Base-by-base conservation (phyloP, 2,329 filamentous ascomycete genomes). In the Neofusicoccum sp. region DNA sequence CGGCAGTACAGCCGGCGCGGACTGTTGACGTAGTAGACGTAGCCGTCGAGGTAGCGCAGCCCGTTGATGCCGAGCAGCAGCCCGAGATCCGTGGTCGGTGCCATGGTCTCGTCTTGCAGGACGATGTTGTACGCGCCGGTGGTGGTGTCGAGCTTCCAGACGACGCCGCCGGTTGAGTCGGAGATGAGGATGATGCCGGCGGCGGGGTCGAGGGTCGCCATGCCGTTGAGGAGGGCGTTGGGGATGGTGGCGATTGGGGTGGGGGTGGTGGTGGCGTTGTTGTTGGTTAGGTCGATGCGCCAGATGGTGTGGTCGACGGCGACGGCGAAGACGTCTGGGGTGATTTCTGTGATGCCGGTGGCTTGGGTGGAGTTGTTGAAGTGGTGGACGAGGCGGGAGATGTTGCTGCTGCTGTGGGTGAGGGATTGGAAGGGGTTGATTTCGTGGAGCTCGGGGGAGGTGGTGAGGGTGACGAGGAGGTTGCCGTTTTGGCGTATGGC, bases 401-500 rank as follows among this genome's bases (percentile, higher is more conserved):
- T 54, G 3, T 66, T 64, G n/a, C 36, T 59, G 14, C 50, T 61
- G 37, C 22, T 56, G 34, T 41, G 22, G 22, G 22, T 22, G 16
- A 12, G 36, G 6, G 50, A 37, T 12, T 41, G 11, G 36, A n/a
- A 41, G 2, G 76, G 76, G 59, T 76, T 66, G 39, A 80, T 63
- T 31, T 75, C 67, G 64, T 71, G 71, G 3, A 79, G 64, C 50
- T 74, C 70, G 6, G 76, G 68, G 22, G 52, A 47, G 36, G 71
- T 70, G 8, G 77, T 63, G 6, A 73, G 64, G 8, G 70, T 67
- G 11, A 74, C 70, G 33, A 79, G 70, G 12, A 79, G 66, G 28
- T 75, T 68, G 14, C 74, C 75, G 48, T 77, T 77, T 14, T 67
- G 52, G 16, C 72, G 75, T 1, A 76, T 63, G 12, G 71, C 73